Base-by-base conservation (phyloP, 176 grass and related monocot genomes). In the Zoysia japonica region DNA sequence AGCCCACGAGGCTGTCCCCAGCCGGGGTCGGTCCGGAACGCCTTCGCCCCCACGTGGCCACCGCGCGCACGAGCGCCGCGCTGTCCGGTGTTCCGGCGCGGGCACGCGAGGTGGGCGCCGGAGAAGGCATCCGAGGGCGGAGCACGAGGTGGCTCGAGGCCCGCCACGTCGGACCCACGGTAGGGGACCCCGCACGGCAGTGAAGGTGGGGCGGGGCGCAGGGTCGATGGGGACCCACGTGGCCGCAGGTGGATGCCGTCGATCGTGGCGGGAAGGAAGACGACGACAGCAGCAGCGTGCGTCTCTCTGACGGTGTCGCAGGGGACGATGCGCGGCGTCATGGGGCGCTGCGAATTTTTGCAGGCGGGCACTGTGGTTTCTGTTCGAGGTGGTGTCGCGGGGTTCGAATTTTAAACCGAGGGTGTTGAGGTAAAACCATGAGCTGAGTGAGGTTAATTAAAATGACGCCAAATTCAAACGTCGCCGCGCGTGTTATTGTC, bases 51-150 rank as follows among this genome's bases (percentile, higher is more conserved):
- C 66, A 86, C 90, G 87, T 76, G 80, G 80, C 83, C 13, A 7
- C 0, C 19, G 6, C 41, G 6, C 70, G 40, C 71, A 60, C n/a
- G 83, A 3, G 54, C 50, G 9, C 3, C 13, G 9, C 56, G 52
- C 41, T 85, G 87, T 6, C 4, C 75, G 61, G 37, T 68, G 85
- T 76, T 44, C 42, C 6, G 66, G 5, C 17, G 5, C 61, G n/a
- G 9, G 73, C 28, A 28, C 28, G 28, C 28, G 28, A 28, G 28
- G 28, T 0, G 28, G 28, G 28, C 51, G 42, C n/a, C 11, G 5
- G n/a, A 12, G 65, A 84, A 60, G 57, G 92, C 79, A 91, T 91
- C 88, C 92, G 74, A 91, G 85, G 70, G 63, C 81, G 79, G 79
- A 75, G 86, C 86, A 28, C 28, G 28, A 28, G 28, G 28, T 28